Evolutionary conservation across 495 filamentous ascomycete genomes (phyloP).

Genomic region (Parachaetomium inaequale): DNA sequence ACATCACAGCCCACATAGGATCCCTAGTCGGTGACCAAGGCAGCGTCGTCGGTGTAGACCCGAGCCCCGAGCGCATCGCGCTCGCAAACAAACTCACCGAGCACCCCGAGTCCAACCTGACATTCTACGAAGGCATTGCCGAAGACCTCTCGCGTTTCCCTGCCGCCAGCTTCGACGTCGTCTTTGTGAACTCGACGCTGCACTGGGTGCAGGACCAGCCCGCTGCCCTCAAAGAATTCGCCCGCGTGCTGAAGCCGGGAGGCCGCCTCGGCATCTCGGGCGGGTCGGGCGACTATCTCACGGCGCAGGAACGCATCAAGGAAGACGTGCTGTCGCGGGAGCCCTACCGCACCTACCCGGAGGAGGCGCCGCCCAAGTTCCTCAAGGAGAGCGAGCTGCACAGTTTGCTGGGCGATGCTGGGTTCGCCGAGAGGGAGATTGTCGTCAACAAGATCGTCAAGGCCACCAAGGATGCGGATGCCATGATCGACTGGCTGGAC

Average conservation of each 20-base stretch:
- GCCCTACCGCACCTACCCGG: neutral
- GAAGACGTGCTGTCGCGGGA: neutral
- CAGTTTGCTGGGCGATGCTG: neutral
- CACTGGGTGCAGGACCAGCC: slow-evolving; percentile 7
- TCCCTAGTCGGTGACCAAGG: neutral
- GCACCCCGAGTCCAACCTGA: too few relatives aligned
- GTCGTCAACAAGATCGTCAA: slow-evolving; percentile 1
- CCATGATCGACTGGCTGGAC: slow-evolving; percentile 1
- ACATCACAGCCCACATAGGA: neutral
- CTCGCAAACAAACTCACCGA: neutral
- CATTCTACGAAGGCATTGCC: neutral
- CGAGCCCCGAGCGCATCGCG: neutral
- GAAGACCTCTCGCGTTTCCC: neutral
- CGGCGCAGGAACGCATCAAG: slow-evolving; percentile 1
- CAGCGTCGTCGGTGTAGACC: neutral
- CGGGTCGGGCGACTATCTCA: neutral
- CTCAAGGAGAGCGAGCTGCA: neutral
- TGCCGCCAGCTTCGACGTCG: neutral
- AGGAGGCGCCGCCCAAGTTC: neutral
- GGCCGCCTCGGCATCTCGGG: neutral
- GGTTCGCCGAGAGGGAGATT: neutral
- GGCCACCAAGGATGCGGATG: neutral
- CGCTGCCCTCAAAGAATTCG: neutral
- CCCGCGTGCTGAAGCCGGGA: neutral
- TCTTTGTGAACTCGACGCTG: slow-evolving; percentile 3